phyloP scores from a whole-genome alignment of 441 rosid genomes.

The Brassica balearica region DNA sequence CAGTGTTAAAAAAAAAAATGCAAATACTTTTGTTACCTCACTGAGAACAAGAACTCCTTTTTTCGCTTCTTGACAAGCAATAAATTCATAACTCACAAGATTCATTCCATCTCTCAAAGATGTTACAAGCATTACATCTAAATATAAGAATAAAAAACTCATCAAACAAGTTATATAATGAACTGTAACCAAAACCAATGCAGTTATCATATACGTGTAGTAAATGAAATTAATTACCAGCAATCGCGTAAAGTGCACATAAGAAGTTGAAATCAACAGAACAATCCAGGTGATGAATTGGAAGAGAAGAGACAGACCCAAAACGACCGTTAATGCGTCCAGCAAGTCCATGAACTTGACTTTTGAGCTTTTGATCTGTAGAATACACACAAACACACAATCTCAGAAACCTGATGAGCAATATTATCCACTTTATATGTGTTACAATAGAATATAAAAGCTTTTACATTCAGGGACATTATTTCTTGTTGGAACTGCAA shows the following conservation, averaged over 20 bases:
- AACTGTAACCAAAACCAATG: neutral
- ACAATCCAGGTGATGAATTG: slow-evolving; percentile 88
- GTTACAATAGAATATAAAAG: slow-evolving; percentile 10
- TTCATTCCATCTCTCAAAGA: slow-evolving; percentile 98
- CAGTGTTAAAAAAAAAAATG: neutral
- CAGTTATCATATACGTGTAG: slow-evolving; percentile 1
- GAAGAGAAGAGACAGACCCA: slow-evolving; percentile 88
- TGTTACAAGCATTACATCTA: slow-evolving; percentile 94
- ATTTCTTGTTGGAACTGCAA: slow-evolving; percentile 96
- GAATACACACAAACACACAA: slow-evolving; percentile 12
- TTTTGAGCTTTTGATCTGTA: slow-evolving; percentile 86
- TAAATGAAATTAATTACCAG: slow-evolving; percentile 56
- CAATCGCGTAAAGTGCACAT: slow-evolving; percentile 88
- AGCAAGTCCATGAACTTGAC: slow-evolving; percentile 93
- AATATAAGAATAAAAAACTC: slow-evolving; percentile 9
- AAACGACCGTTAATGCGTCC: slow-evolving; percentile 96
- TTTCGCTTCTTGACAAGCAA: slow-evolving; percentile 87
- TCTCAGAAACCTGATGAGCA: slow-evolving; percentile 11
- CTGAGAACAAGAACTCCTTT: slow-evolving; percentile 97
- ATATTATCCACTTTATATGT: neutral
- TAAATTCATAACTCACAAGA: slow-evolving; percentile 95
- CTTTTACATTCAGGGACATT: slow-evolving; percentile 91
- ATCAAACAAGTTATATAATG: neutral
- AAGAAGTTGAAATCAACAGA: slow-evolving; percentile 74
- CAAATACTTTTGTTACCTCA: slow-evolving; percentile 57